A percentile compares a stretch with the other conserved stretches of the same genome.
Evolutionary conservation across 2,329 filamentous ascomycete genomes (phyloP).

Genomic region (Colletotrichum limetticola): DNA sequence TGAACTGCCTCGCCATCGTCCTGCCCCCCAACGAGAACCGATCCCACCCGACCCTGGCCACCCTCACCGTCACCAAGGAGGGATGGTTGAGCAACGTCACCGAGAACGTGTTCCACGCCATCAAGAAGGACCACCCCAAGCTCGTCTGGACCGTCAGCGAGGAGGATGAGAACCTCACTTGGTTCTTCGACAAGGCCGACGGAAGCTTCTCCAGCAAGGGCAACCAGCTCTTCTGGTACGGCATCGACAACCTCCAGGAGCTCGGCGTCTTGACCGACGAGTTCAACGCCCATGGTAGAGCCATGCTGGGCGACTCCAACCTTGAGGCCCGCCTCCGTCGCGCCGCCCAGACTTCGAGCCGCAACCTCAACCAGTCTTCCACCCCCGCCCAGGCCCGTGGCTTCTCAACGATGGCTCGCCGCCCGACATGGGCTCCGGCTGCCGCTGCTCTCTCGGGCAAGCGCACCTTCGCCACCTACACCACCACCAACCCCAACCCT

Average conservation of each 20-base stretch:
- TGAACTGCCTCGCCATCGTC: conserved; percentile 93
- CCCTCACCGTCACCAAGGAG: conserved; percentile 91
- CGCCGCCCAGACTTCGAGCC: conserved; percentile 76
- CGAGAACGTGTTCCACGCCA: conserved; percentile 92
- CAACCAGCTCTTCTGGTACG: conserved; percentile 97
- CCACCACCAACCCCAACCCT: conserved; percentile 86
- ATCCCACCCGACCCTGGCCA: conserved; percentile 83
- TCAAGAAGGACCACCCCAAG: conserved; percentile 93
- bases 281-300: conserved; percentile 83
- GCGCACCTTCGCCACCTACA: conserved; percentile 48
- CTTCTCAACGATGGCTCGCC: conserved; percentile 71
- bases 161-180: conserved; percentile 95
- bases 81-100: conserved; percentile 95
- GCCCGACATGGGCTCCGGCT: conserved; percentile 41
- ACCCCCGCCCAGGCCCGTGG: conserved; percentile 54
- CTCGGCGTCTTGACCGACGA: conserved; percentile 86
- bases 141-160: conserved; percentile 97
- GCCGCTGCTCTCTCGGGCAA: conserved; percentile 28
- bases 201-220: conserved; percentile 88
- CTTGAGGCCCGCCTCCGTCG: conserved; percentile 86
- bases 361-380: conserved; percentile 53
- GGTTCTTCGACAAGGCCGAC: conserved; percentile 98
- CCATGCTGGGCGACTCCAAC: conserved; percentile 91
- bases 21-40: conserved; percentile 76
- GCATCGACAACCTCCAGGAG: conserved; percentile 83